Percentiles rank a stretch among this genome's conserved stretches.
Evolutionary conservation across 768 basidiomycete genomes (phyloP).

Genomic region (Lyophyllum atratum): DNA sequence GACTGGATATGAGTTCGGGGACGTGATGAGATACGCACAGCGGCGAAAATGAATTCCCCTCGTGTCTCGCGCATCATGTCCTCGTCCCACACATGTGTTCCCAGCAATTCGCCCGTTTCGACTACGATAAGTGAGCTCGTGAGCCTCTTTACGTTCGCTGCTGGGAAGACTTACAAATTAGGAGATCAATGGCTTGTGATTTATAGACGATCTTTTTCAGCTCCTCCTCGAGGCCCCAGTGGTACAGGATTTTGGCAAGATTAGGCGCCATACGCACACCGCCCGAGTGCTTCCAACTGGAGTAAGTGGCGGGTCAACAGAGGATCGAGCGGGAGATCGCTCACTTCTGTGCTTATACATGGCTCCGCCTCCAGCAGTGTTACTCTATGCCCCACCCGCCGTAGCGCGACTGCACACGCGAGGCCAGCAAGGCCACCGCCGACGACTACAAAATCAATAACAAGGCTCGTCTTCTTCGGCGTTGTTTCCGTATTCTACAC

Average conservation of each 20-base stretch:
- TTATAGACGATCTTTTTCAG: constrained; percentile 15
- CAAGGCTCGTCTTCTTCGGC: constrained; percentile 22
- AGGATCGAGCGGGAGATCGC: background rate
- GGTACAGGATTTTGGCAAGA: constrained; percentile 52
- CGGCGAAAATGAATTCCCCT: constrained; percentile 36
- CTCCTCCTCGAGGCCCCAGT: constrained; percentile 49
- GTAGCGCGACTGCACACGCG: constrained; percentile 53
- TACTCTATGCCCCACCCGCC: constrained; percentile 56
- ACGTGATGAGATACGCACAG: constrained; percentile 32
- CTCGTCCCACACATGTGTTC: constrained; percentile 52
- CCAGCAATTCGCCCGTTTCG: constrained; percentile 50
- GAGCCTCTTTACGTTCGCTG: no score
- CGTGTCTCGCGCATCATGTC: constrained; percentile 49
- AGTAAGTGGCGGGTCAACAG: background rate
- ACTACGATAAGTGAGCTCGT: constrained; percentile 30
- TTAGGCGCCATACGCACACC: constrained; percentile 49
- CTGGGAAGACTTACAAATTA: constrained; percentile 6
- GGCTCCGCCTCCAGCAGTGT: constrained; percentile 46
- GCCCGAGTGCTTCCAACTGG: constrained; percentile 23
- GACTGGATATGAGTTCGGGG: background rate
- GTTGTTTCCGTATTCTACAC: background rate
- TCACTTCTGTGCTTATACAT: constrained; percentile 14
- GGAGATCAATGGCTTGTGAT: constrained; percentile 24
- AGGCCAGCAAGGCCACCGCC: constrained; percentile 54
- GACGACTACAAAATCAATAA: constrained; percentile 36